Conservation (phyloP, 1,284 basidiomycete species). For the Rhodotorula sp. region DNA sequence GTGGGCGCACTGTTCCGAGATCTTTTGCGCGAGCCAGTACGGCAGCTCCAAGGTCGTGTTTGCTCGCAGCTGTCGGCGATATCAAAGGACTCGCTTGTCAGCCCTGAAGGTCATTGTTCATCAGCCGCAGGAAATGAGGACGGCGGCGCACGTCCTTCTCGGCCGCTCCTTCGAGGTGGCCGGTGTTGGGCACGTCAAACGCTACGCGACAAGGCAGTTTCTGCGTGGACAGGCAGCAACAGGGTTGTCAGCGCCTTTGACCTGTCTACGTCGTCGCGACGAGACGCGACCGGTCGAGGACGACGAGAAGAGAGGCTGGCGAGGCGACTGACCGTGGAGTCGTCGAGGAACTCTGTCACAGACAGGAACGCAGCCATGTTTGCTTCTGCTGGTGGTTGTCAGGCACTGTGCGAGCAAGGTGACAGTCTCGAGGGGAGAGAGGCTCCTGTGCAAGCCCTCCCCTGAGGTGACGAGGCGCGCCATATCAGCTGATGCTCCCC, state of each 20-base stretch:
- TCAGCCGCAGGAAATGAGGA: too few relatives aligned
- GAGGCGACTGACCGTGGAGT: slow-evolving; percentile 19
- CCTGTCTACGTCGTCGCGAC: background rate
- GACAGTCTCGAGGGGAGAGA: background rate
- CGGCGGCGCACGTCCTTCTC: slow-evolving; percentile 43
- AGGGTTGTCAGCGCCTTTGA: background rate
- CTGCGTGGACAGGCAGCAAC: slow-evolving; percentile 18
- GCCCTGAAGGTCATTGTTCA: too few relatives aligned
- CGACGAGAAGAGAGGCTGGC: too few relatives aligned
- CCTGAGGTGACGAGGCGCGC: background rate
- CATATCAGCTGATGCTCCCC: background rate
- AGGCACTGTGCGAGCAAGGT: background rate
- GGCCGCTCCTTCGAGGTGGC: slow-evolving; percentile 45
- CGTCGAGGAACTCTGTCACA: slow-evolving; percentile 33
- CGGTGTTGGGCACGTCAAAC: slow-evolving; percentile 43
- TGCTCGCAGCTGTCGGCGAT: slow-evolving; percentile 38
- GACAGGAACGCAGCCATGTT: slow-evolving; percentile 22
- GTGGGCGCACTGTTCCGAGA: slow-evolving; percentile 24
- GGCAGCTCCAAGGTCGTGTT: slow-evolving; percentile 45
- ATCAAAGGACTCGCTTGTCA: background rate
- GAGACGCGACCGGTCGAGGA: background rate
- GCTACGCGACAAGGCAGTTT: slow-evolving; percentile 44
- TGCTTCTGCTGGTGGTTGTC: background rate
- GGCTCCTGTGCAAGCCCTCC: background rate
- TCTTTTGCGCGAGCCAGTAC: slow-evolving; percentile 44